Evolutionary conservation across 2,329 filamentous ascomycete species (phyloP), one percentile per base, ranked within the genome.

Genomic region (Fusarium protoensiforme): DNA sequence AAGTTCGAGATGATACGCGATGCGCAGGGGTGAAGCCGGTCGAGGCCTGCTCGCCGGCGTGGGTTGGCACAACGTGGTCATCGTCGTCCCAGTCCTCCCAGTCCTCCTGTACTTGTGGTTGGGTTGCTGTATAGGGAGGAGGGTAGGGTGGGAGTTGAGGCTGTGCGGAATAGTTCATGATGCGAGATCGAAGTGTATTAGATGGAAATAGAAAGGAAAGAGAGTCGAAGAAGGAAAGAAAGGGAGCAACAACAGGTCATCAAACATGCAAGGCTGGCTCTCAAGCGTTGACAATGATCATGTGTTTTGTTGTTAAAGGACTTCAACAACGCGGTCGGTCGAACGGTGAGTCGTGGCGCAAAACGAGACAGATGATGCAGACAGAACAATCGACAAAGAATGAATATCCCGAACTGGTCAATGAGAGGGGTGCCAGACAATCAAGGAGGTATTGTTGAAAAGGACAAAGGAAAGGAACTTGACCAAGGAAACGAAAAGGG

Each of bases 1-100:
- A 67, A 22, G 64, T 57, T 67, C 67, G 66, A 61, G 57, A 51
- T 3, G 71, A 61, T 22, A 68, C 60, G n/a, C 69, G 62, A 20
- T 70, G 72, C 13, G 77, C 75, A 22, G 71, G 60, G 56, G 66
- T 73, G 38, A 60, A 56, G 62, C 67, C 67, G 36, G 81, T 78
- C 38, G 79, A 78, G 62, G 80, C 75, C 64, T 83, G 82, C 64
- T 85, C 81, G 38, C 78, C 80, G 24, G 81, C 77, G 22, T 84
- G 81, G 62, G 84, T 82, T 38, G 83, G 82, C 13, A 84, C 84
- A 24, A 83, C 62, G 33, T 81, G 80, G 46, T 86, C 83, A 58
- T 88, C 85, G 68, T 87, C 86, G 63, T 87, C 85, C 87, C 87
- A 89, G 31, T 88, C 85, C 67, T 88, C 87, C 87, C 87, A 88